phyloP scores from a whole-genome alignment of 2,329 filamentous ascomycete species.

The Fusarium luffae region DNA sequence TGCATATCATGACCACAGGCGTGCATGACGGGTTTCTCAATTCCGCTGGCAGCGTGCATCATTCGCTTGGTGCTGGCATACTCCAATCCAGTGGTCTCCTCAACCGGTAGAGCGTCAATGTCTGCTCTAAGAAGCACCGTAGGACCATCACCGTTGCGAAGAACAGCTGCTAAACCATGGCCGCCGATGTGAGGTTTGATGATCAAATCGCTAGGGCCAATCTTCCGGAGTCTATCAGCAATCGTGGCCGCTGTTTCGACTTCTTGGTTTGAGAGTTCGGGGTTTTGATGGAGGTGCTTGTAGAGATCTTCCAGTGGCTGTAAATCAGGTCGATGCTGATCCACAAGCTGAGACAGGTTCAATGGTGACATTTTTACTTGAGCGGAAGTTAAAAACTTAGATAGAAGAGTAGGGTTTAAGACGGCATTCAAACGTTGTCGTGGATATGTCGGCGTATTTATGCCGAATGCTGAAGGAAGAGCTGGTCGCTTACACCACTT shows the following conservation, averaged over 20 bases:
- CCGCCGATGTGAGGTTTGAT: slow-evolving; percentile 66
- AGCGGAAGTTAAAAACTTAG: too few relatives aligned
- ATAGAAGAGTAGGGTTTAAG: too few relatives aligned
- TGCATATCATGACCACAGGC: slow-evolving; percentile 77
- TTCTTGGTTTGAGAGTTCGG: slow-evolving; percentile 69
- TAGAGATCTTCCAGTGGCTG: slow-evolving; percentile 51
- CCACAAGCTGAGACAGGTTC: not conserved
- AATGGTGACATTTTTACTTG: not conserved
- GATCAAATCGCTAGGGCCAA: slow-evolving; percentile 30
- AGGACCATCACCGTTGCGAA: slow-evolving; percentile 65
- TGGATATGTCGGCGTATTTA: not conserved
- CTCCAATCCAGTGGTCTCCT: slow-evolving; percentile 64
- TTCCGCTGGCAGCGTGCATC: slow-evolving; percentile 6
- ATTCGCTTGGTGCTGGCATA: slow-evolving; percentile 60
- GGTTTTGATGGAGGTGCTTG: slow-evolving; percentile 67
- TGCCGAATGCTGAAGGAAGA: not conserved
- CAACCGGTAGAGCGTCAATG: slow-evolving; percentile 69
- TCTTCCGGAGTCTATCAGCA: slow-evolving; percentile 51
- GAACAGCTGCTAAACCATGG: slow-evolving; percentile 66
- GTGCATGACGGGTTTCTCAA: slow-evolving; percentile 69
- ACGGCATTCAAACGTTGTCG: not conserved
- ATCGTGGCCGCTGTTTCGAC: slow-evolving; percentile 61
- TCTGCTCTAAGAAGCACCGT: slow-evolving; percentile 70
- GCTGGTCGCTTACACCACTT: not conserved
- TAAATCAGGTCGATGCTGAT: slow-evolving; percentile 13